Base-by-base conservation (phyloP, 129 eudicot species). In the Chrysanthemum makinoi region DNA sequence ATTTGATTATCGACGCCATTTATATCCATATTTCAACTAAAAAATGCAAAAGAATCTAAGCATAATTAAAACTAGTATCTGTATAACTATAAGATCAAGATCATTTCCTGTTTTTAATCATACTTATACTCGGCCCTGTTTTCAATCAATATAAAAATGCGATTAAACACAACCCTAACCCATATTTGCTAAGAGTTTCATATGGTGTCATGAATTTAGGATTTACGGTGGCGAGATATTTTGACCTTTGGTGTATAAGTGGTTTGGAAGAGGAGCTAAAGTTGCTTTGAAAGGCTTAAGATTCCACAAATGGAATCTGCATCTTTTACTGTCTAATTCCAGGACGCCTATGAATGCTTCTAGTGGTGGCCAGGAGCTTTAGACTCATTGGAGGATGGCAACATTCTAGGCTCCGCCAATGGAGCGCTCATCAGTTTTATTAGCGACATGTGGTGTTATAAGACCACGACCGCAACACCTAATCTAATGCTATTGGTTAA, bases 261-360 rank as follows among this genome's bases (percentile, higher is more conserved):
- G 6, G 53, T 35, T 16, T 54, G 7, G 14, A 56, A 70, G 18
- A 51, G 50, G 18, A 17, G 28, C 20, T 19, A 70, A 56, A 70
- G 75, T 70, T 55, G 39, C 65, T 56, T 54, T 43, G 11, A 15
- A 56, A 39, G 56, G 49, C 49, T 26, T 52, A 52, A 69, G 62
- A 71, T 71, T 43, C 66, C 24, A 44, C 2, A 58, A 43, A 71
- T 17, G 66, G 66, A 58, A 71, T 71, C 9, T 20, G 46, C 9
- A 35, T 71, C 54, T 19, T 68, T 68, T 52, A 2, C 3, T 68
- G 62, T 48, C 59, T 30, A 70, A 54, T 70, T 70, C 20, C 65
- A 54, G 13, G 66, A 70, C 20, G 56, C 75, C 17, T 39, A 33
- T 69, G 53, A 55, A 16, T 1, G 39, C 52, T 56, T 56, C 55